Base-by-base conservation (phyloP, 2,329 filamentous ascomycete genomes). In the Xylaria digitata region DNA sequence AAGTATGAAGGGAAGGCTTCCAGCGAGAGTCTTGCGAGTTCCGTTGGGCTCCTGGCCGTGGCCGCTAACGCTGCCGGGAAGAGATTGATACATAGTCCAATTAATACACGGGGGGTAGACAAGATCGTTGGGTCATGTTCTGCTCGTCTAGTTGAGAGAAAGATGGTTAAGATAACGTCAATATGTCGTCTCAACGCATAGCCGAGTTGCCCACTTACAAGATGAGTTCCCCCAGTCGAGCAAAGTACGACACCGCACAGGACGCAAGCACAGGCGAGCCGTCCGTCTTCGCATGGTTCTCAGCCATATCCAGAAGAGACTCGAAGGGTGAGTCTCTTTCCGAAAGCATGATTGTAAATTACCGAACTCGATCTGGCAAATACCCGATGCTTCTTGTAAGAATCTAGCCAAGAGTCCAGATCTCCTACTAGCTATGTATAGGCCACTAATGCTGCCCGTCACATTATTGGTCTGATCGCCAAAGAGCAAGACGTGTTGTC, bases 391-490 rank as follows among this genome's bases (percentile, higher is more conserved):
- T 56, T 68, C 58, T 60, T 50, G 59, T 42, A 71, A 50, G 57
- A 64, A 71, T n/a, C 53, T 58, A 19, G 62, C 21, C 11, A 70
- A 43, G 34, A 70, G 67, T 13, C 49, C 57, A 13, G 65, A 68
- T 5, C 48, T 15, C 30, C 61, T 65, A 21, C 67, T 63, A 2
- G 61, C n/a, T n/a, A n/a, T n/a, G n/a, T n/a, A n/a, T n/a, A n/a
- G n/a, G n/a, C 32, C 34, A 13, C 45, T 2, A 19, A 71, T 63
- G 40, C 5, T 60, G 23, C 37, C 26, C 2, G 37, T 56, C 30
- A 70, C 65, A 42, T 68, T 34, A 46, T 70, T 67, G 11, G 69
- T 70, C 48, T 71, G 67, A 50, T 71, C 69, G 30, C 69, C 65
- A 37, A 71, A 70, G 56, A 71, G 62, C 43, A 71, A 34, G 21